phyloP scores from a whole-genome alignment of 2,329 filamentous ascomycete genomes.

The Colletotrichum melonis region DNA sequence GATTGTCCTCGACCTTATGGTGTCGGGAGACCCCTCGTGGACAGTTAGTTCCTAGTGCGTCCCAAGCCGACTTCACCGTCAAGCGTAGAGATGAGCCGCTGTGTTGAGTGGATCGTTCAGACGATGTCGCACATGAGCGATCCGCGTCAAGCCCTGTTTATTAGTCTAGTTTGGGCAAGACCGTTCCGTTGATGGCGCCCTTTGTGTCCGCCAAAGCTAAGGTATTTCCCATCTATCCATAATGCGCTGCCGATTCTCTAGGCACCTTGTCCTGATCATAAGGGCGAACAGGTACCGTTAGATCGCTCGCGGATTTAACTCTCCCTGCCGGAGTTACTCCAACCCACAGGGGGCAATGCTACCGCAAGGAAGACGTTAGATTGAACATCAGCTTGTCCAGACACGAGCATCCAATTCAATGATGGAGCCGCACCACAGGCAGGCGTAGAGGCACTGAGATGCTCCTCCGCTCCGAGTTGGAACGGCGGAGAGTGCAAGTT shows the following conservation, averaged over 20 bases:
- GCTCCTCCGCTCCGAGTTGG: neutral
- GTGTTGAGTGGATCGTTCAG: conserved; percentile 27
- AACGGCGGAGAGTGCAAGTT: neutral
- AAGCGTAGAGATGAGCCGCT: conserved; percentile 20
- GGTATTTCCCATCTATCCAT: neutral
- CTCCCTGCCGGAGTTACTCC: neutral
- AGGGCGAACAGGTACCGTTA: conserved; percentile 6
- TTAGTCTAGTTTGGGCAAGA: conserved; percentile 30
- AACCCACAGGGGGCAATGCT: neutral
- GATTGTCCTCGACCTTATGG: conserved; percentile 15
- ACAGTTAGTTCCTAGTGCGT: conserved; percentile 16
- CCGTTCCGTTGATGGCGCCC: conserved; percentile 7
- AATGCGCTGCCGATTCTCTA: conserved; percentile 4
- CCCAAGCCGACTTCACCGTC: conserved; percentile 8
- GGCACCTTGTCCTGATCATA: neutral
- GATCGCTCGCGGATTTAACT: neutral
- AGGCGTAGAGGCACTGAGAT: neutral
- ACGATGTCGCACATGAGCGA: conserved; percentile 35
- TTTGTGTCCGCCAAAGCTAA: conserved; percentile 11
- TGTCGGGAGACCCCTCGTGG: conserved; percentile 24
- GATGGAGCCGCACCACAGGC: neutral
- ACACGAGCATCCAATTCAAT: neutral
- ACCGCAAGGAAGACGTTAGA: neutral
- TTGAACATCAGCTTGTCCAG: neutral
- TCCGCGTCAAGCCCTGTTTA: conserved; percentile 25